Evolutionary conservation across 192 early-diverging fungal species (phyloP).

Genomic region (Linnemannia exigua): DNA sequence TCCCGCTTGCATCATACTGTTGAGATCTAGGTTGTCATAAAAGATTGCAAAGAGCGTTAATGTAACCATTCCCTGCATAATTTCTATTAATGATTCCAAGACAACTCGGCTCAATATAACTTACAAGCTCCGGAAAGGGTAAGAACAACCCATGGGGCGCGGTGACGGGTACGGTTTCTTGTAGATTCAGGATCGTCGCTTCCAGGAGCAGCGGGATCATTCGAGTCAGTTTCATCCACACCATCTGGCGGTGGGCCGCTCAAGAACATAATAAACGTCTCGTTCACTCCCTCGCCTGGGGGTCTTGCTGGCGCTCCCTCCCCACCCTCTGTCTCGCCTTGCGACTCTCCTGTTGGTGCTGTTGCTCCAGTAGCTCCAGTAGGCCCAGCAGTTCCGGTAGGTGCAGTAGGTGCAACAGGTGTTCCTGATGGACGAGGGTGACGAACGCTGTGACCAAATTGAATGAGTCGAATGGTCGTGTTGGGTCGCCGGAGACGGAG

Average conservation of each 20-base stretch:
- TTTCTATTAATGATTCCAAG: neutral
- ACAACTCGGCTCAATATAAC: neutral
- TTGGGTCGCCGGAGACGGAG: slow-evolving; percentile 23
- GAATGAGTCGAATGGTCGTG: slow-evolving; percentile 47
- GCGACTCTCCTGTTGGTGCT: neutral
- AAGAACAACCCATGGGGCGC: slow-evolving; percentile 48
- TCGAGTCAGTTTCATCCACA: slow-evolving; percentile 9
- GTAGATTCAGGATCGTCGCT: slow-evolving; percentile 7
- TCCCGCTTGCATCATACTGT: slow-evolving; percentile 43
- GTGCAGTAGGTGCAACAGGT: neutral
- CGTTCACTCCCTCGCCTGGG: slow-evolving; percentile 12
- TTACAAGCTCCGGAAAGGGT: slow-evolving; percentile 50
- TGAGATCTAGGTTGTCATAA: slow-evolving; percentile 30
- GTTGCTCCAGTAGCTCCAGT: neutral
- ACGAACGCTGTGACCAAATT: slow-evolving; percentile 29
- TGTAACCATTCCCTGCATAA: neutral
- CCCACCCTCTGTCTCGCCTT: neutral
- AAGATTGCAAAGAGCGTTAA: neutral
- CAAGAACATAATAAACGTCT: slow-evolving; percentile 47
- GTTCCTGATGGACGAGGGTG: neutral
- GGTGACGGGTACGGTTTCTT: slow-evolving; percentile 17
- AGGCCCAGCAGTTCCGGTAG: neutral
- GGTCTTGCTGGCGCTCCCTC: neutral
- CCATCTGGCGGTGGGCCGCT: slow-evolving; percentile 11
- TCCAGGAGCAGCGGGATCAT: slow-evolving; percentile 7